Evolutionary conservation across 2,329 filamentous ascomycete genomes (phyloP).

Genomic region (Pochonia chlamydosporia): DNA sequence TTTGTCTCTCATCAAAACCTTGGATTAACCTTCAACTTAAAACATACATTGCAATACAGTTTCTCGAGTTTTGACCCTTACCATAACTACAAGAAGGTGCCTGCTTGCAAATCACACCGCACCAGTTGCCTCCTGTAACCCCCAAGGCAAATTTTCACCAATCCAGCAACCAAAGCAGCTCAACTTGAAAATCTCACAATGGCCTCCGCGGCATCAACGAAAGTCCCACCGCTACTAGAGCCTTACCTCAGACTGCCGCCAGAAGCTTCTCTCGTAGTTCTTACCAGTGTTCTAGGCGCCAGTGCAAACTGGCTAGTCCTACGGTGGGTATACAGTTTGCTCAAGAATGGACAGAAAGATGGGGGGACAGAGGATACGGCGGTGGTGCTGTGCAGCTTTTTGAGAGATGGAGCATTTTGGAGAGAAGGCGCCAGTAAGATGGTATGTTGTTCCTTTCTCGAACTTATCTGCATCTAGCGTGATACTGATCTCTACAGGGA

Average conservation of each 20-base stretch:
- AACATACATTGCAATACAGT: too few relatives aligned
- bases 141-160: not conserved
- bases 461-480: not conserved
- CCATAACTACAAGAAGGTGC: too few relatives aligned
- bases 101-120: too few relatives aligned
- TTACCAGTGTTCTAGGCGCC: constrained; percentile 63
- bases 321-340: constrained; percentile 46
- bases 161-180: not conserved
- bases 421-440: constrained; percentile 61
- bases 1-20: too few relatives aligned
- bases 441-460: constrained; percentile 31
- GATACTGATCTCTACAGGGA: constrained; percentile 40
- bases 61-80: too few relatives aligned
- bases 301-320: constrained; percentile 61
- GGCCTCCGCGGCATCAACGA: constrained; percentile 32
- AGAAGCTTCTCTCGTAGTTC: constrained; percentile 54
- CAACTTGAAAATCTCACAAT: constrained; percentile 18
- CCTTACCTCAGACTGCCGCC: constrained; percentile 55
- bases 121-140: too few relatives aligned
- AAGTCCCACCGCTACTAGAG: constrained; percentile 57
- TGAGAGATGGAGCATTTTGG: constrained; percentile 77
- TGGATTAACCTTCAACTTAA: too few relatives aligned
- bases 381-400: constrained; percentile 76
- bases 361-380: constrained; percentile 24
- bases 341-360: constrained; percentile 20